phyloP scores from a whole-genome alignment of 2,329 filamentous ascomycete genomes.

The Trichoderma breve region DNA sequence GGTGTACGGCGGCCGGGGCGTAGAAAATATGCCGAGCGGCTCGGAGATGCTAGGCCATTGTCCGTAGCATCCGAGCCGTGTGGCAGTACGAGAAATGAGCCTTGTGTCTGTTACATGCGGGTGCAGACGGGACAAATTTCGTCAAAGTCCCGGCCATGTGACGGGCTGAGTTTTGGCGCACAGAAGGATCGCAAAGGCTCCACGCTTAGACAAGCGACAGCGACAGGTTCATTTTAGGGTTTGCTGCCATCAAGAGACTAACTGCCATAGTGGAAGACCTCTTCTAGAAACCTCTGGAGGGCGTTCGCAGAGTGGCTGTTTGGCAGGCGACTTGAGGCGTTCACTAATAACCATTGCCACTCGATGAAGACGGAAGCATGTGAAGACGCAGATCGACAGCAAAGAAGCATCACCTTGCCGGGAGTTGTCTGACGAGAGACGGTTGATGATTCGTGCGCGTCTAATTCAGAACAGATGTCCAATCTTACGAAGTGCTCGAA shows the following conservation, averaged over 20 bases:
- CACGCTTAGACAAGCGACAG: background rate
- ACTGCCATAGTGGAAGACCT: background rate
- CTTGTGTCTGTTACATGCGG: background rate
- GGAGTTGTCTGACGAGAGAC: background rate
- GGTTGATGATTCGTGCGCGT: background rate
- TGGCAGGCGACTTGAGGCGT: background rate
- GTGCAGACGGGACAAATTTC: slow-evolving; percentile 5
- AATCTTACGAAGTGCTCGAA: background rate
- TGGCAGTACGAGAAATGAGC: background rate
- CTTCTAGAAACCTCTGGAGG: background rate
- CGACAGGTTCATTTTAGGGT: background rate
- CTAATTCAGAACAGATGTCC: background rate
- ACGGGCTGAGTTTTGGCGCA: background rate
- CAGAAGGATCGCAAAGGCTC: background rate
- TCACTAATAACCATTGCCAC: background rate
- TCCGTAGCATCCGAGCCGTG: slow-evolving; percentile 11
- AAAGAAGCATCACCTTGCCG: background rate
- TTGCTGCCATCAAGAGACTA: background rate
- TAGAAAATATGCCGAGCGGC: slow-evolving; percentile 3
- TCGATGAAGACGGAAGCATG: background rate
- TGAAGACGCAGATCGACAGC: background rate
- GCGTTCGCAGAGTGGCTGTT: background rate
- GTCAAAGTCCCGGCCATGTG: background rate
- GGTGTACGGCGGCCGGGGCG: background rate
- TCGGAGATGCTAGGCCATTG: slow-evolving; percentile 8